These are phyloP conservation scores for Apiospora koreana DNA, from an alignment of 2,329 filamentous ascomycete genomes.

Conservation along the genomic window DNA sequence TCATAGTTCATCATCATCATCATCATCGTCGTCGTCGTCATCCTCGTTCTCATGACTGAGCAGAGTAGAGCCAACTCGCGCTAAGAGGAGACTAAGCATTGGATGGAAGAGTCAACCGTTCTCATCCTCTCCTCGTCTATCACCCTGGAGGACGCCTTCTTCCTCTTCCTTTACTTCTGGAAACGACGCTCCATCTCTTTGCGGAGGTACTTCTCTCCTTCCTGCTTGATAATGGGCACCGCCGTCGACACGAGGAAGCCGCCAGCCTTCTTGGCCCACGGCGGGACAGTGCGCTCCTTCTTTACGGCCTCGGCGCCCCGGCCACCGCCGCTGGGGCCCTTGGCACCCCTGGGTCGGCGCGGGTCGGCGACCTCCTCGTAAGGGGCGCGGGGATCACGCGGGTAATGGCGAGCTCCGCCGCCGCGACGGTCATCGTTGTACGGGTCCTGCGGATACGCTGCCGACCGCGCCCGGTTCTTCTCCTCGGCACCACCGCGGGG, in stretches of 20 bases:
- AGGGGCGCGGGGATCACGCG: not conserved
- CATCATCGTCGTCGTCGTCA: not conserved
- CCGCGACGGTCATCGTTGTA: not conserved
- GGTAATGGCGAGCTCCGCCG: not conserved
- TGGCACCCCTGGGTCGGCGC: not conserved
- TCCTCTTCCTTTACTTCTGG: not conserved
- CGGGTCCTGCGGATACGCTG: not conserved
- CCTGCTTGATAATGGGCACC: conserved; percentile 10
- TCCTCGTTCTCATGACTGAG: not conserved
- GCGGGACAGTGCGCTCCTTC: not conserved
- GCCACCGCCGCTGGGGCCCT: not conserved
- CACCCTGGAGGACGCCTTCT: not conserved
- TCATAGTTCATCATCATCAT: not conserved
- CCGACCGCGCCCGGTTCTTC: not conserved
- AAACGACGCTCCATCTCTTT: conserved; percentile 9
- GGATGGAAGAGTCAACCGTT: not conserved
- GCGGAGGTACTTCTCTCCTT: conserved; percentile 6
- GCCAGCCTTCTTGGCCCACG: conserved; percentile 5
- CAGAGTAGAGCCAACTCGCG: not conserved
- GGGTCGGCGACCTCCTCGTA: not conserved
- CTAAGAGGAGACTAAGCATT: not conserved
- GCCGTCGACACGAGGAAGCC: conserved; percentile 6
- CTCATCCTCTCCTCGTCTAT: not conserved
- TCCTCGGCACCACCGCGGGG: not conserved
- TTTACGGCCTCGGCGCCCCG: not conserved